These are phyloP conservation scores for Tulasnella sp. DNA, from an alignment of 768 basidiomycete species.

Conservation along the genomic window DNA sequence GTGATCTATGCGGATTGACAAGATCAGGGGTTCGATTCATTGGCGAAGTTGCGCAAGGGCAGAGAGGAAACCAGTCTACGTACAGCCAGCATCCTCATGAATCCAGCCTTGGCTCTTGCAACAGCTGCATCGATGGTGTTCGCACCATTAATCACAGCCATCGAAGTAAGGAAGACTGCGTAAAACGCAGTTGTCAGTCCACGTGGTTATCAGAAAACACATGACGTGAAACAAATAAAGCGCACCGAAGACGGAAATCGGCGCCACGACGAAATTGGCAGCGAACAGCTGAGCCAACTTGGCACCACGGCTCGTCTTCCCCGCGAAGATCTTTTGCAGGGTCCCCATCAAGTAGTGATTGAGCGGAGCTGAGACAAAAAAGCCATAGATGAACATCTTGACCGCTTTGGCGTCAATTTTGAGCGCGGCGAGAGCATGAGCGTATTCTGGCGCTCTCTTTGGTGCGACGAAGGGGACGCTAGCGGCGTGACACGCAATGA, in stretches of 20 bases:
- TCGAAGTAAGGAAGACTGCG: constrained; percentile 60
- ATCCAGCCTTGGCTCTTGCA: constrained; percentile 60
- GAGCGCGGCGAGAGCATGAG: constrained; percentile 39
- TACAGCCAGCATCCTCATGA: constrained; percentile 64
- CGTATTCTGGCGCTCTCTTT: constrained; percentile 33
- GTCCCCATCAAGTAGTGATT: constrained; percentile 61
- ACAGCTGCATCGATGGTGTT: constrained; percentile 51
- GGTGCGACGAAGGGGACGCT: constrained; percentile 39
- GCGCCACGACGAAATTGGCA: constrained; percentile 65
- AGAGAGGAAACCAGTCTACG: constrained; percentile 21
- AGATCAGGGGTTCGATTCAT: neutral
- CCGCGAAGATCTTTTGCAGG: constrained; percentile 67
- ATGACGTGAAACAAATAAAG: neutral
- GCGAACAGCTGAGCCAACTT: constrained; percentile 65
- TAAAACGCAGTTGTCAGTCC: neutral
- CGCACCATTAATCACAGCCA: constrained; percentile 79
- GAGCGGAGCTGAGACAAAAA: constrained; percentile 73
- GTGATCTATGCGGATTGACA: constrained; percentile 44
- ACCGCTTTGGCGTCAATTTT: constrained; percentile 58
- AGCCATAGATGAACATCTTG: constrained; percentile 79
- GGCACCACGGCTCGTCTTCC: constrained; percentile 51
- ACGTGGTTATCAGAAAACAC: neutral
- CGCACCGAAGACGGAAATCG: constrained; percentile 57
- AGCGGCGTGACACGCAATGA: constrained; percentile 64
- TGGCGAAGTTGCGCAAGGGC: constrained; percentile 13